A percentile compares a stretch with the other conserved stretches of the same genome.
Evolutionary conservation across 306 rosid genomes (phyloP).

Genomic region (Vicia sativa): DNA sequence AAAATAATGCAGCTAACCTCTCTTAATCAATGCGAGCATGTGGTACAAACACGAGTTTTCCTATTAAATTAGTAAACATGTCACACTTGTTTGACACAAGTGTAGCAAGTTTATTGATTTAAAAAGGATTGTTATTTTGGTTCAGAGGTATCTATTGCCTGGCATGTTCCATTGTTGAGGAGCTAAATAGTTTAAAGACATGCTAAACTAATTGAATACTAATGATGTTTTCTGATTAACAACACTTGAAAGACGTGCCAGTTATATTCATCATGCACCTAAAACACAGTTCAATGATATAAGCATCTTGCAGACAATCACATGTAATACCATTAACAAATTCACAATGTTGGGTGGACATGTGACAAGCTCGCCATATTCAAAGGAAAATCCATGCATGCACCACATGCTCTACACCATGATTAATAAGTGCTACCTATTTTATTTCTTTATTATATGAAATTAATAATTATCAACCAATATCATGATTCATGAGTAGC

Average conservation of each 20-base stretch:
- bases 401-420: slow-evolving; percentile 49
- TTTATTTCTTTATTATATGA: slow-evolving; percentile 13
- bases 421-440: not conserved
- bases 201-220: slow-evolving; percentile 42
- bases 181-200: too few relatives aligned
- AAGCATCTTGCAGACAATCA: not conserved
- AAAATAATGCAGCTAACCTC: not conserved
- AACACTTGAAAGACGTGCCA: slow-evolving; percentile 39
- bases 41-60: slow-evolving; percentile 41
- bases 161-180: too few relatives aligned
- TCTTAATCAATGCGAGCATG: slow-evolving; percentile 40
- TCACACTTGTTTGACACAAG: too few relatives aligned
- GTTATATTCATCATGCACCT: slow-evolving; percentile 19
- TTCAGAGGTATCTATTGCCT: too few relatives aligned
- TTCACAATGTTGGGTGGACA: slow-evolving; percentile 38
- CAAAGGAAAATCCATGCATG: slow-evolving; percentile 36
- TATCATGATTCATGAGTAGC: not conserved
- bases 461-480: not conserved
- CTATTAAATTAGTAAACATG: slow-evolving; percentile 39
- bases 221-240: slow-evolving; percentile 34
- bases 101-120: too few relatives aligned
- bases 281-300: too few relatives aligned
- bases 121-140: too few relatives aligned
- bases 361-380: slow-evolving; percentile 46
- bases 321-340: not conserved